Evolutionary conservation across 805 yeast species (phyloP), one percentile per base, ranked within the genome.

Genomic region (Starmerella lactis-condensi): DNA sequence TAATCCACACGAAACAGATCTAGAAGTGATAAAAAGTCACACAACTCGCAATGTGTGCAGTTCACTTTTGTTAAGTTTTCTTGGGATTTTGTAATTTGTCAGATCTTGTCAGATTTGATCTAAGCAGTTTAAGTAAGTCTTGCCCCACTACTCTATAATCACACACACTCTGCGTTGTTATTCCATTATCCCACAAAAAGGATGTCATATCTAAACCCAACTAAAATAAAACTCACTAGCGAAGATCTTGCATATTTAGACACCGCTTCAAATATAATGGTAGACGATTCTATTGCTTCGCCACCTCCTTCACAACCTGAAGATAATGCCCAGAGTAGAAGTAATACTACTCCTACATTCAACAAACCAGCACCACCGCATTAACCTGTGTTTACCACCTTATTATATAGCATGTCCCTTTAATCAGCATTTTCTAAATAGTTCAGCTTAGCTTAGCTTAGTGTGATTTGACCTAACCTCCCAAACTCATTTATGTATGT

Each of bases 161-260:
- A 21, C 23, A 21, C 11, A 21, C 11, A 11, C 23, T n/a, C 11
- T 11, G 11, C 11, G n/a, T n/a, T 21, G 23, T 11, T 11, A 21
- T 21, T 21, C 11, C 23, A 21, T 11, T 11, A n/a, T 21, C n/a
- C 23, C 11, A n/a, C n/a, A 21, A 21, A 21, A 21, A 19, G 5
- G 18, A 37, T 36, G 37, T 33, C 37, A 20, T 20, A 31, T 10
- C 24, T 32, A 3, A 22, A 15, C 10, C 74, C 79, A 4, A 73
- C 81, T 1, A 60, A 69, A 2, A 72, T 73, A 32, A 64, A 61
- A 35, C 60, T 73, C 25, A 67, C 72, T 1, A 70, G 26, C 24
- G 37, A 30, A 9, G 37, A 73, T 0, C 77, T 72, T 41, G 78
- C 11, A 11, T 11, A 21, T 11, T 21, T 21, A 21, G 23, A 21